Conservation (phyloP, 2,329 filamentous ascomycete genomes). For the Sporothrix globosa region DNA sequence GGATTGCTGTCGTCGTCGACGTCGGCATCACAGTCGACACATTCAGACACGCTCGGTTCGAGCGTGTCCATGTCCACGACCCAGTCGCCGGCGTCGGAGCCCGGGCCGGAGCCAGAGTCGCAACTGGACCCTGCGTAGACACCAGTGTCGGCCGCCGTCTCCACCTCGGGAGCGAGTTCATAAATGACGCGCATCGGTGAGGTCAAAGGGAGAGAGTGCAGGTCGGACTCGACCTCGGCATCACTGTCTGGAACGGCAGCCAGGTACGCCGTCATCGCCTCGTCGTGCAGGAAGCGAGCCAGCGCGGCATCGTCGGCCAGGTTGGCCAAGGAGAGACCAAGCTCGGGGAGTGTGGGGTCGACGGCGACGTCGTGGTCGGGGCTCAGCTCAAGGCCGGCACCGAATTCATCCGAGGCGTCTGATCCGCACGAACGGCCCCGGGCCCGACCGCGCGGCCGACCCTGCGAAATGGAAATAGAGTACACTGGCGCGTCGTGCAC, state of each 20-base stretch:
- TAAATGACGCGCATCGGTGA: slow-evolving; percentile 48
- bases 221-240: neutral
- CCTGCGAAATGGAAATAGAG: slow-evolving; percentile 38
- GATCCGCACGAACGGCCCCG: slow-evolving; percentile 34
- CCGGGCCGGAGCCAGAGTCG: neutral
- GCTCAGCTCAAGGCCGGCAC: no score
- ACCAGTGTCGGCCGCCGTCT: slow-evolving; percentile 28
- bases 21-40: neutral
- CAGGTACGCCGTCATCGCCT: slow-evolving; percentile 30
- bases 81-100: slow-evolving; percentile 15
- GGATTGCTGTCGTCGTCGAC: neutral
- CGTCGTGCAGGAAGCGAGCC: slow-evolving; percentile 44
- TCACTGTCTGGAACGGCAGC: neutral
- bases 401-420: neutral
- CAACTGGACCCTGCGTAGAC: no score
- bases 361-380: neutral
- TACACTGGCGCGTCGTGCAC: slow-evolving; percentile 47
- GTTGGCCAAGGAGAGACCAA: slow-evolving; percentile 51
- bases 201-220: neutral
- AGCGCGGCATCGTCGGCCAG: slow-evolving; percentile 48
- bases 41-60: neutral
- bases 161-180: slow-evolving; percentile 40
- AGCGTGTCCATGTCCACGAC: slow-evolving; percentile 8
- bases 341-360: slow-evolving; percentile 39
- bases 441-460: slow-evolving; percentile 42